A percentile compares a stretch with the other conserved stretches of the same genome.
These are phyloP conservation scores for Apiospora hydei DNA, from an alignment of 2,329 filamentous ascomycete genomes.

Conservation along the genomic window DNA sequence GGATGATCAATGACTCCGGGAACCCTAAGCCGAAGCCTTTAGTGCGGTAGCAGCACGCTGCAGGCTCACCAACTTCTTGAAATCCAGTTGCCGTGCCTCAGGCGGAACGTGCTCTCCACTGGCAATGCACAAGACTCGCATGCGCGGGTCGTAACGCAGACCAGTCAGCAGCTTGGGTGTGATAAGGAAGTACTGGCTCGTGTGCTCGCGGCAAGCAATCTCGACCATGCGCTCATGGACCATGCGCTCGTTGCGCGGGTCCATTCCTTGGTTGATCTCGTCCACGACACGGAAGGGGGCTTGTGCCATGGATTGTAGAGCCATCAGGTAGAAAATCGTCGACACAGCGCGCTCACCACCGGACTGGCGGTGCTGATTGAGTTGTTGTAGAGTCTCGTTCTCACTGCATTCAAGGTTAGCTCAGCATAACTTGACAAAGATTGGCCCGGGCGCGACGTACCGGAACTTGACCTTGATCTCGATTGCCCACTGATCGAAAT, in stretches of 20 bases:
- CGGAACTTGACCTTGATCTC: conserved; percentile 96
- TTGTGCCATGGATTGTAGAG: conserved; percentile 89
- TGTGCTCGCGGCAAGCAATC: conserved; percentile 86
- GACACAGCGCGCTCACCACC: conserved; percentile 95
- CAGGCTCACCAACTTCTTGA: conserved; percentile 48
- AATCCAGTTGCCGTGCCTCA: conserved; percentile 60
- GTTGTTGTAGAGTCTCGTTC: conserved; percentile 81
- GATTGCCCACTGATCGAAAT: conserved; percentile 94
- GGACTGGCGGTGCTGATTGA: conserved; percentile 92
- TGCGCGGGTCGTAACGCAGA: conserved; percentile 85
- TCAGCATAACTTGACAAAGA: not conserved
- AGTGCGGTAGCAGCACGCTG: conserved; percentile 13
- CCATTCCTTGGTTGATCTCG: conserved; percentile 99
- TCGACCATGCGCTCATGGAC: conserved; percentile 98
- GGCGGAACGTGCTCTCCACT: conserved; percentile 78
- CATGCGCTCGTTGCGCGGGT: conserved; percentile 97
- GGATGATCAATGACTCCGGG: not conserved
- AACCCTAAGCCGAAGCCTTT: not conserved
- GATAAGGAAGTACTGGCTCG: conserved; percentile 93
- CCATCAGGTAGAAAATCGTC: conserved; percentile 99
- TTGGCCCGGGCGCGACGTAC: conserved; percentile 52
- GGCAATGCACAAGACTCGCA: conserved; percentile 93
- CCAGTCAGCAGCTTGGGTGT: conserved; percentile 92
- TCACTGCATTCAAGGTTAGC: conserved; percentile 57
- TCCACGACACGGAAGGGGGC: conserved; percentile 98